Conservation (phyloP, 306 rosid genomes). For the Glycine latifolia region DNA sequence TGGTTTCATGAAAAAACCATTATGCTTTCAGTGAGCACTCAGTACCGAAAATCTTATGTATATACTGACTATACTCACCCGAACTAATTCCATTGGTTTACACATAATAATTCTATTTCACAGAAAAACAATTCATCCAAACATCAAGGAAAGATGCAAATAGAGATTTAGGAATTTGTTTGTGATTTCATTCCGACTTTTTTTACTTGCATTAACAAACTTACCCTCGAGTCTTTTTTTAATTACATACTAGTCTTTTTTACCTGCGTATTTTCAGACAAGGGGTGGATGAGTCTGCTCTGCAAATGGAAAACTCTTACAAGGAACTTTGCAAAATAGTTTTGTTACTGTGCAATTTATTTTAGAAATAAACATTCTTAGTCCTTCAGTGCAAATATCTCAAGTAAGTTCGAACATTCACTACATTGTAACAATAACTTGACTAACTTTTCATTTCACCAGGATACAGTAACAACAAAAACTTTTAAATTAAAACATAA, state of each 20-base stretch:
- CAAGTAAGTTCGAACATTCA: not conserved
- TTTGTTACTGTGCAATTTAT: not conserved
- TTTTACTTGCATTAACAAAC: not conserved
- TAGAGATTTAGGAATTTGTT: not conserved
- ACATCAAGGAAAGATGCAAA: not conserved
- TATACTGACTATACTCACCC: not conserved
- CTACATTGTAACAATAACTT: too few relatives aligned
- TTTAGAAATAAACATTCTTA: not conserved
- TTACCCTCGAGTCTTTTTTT: not conserved
- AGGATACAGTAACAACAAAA: not conserved
- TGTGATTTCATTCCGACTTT: not conserved
- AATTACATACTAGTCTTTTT: constrained; percentile 22
- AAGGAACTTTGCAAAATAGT: not conserved
- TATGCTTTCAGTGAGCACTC: constrained; percentile 37
- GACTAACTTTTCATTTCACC: too few relatives aligned
- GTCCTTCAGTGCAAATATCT: not conserved
- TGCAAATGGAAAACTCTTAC: not conserved
- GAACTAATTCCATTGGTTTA: constrained; percentile 26
- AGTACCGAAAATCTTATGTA: not conserved
- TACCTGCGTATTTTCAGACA: not conserved
- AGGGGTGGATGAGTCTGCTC: not conserved
- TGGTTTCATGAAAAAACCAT: constrained; percentile 36
- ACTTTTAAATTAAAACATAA: constrained; percentile 12
- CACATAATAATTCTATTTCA: not conserved
- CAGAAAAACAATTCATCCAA: not conserved